Evolutionary conservation across 1,139 yeast genomes (phyloP), one percentile per base, ranked within the genome.

Genomic region (Debaryomyces fabryi): DNA sequence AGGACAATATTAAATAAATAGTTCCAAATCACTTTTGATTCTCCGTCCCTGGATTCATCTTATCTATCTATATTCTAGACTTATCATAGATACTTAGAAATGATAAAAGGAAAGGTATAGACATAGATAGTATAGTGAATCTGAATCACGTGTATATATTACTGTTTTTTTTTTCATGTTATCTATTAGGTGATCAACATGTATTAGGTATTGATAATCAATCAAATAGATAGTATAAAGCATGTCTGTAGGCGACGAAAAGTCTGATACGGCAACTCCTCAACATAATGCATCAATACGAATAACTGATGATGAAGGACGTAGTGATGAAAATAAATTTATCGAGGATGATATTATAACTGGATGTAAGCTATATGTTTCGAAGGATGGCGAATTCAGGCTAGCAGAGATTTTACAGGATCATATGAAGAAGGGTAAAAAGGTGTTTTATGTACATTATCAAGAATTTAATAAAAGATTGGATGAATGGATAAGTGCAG

Each of bases 361-460:
- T 0, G 96, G 96, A 18, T 88, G 93, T 63, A 91, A 89, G 64
- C 86, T 89, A 16, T 86, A 77, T 68, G 96, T 88, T 2, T 76
- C 76, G 50, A 91, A 93, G 62, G 97, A 91, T 60, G 90, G 84
- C 24, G 91, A 86, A 53, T 79, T 77, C 52, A 75, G 97, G 50
- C 66, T 85, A 39, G 97, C 98, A 0, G 99, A 93, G 63, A 82
- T 93, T 38, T 73, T 95, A 44, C 92, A 93, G 34, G 79, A 83
- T 45, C 92, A 88, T 56, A 68, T 79, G 44, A 82, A 89, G 59
- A 87, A 90, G 64, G 91, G 93, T 6, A 81, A 86, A 50, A 81
- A 84, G 34, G 89, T 82, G 53, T 92, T 86, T 66, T 93, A 95
- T 65, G 97, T 93, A 24, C 99, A 93, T 68, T 93, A 91, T 68